A percentile compares a stretch with the other conserved stretches of the same genome.
These are phyloP conservation scores for Saturnispora saitoi DNA, from an alignment of 805 yeast genomes.

Conservation along the genomic window DNA sequence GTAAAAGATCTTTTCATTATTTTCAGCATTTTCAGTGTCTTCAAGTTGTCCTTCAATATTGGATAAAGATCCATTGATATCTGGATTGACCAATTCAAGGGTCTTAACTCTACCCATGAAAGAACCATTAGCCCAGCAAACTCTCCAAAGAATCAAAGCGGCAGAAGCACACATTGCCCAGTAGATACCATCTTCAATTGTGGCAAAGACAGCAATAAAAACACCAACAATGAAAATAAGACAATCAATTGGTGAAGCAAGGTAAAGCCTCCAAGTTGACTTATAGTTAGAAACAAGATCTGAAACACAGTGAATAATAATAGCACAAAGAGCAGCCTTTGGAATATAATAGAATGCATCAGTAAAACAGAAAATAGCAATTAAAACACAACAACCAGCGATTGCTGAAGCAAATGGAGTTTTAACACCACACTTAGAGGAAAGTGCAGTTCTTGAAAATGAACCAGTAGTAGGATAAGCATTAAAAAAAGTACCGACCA, in stretches of 20 bases:
- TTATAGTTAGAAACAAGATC: slow-evolving; percentile 69
- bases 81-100: slow-evolving; percentile 63
- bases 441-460: slow-evolving; percentile 87
- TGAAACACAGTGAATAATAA: slow-evolving; percentile 88
- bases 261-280: slow-evolving; percentile 63
- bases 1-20: slow-evolving; percentile 7
- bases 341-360: slow-evolving; percentile 83
- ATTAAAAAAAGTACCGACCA: slow-evolving; percentile 83
- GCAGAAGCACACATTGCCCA: slow-evolving; percentile 81
- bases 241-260: slow-evolving; percentile 64
- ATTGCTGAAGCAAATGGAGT: slow-evolving; percentile 90
- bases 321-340: slow-evolving; percentile 77
- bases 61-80: slow-evolving; percentile 20
- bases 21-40: not conserved
- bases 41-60: not conserved
- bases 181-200: slow-evolving; percentile 85
- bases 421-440: slow-evolving; percentile 90
- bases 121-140: slow-evolving; percentile 73
- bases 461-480: slow-evolving; percentile 97
- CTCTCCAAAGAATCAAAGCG: slow-evolving; percentile 62
- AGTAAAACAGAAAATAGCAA: slow-evolving; percentile 81
- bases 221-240: slow-evolving; percentile 67
- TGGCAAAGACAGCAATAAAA: slow-evolving; percentile 62
- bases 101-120: slow-evolving; percentile 74
- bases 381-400: slow-evolving; percentile 80